Evolutionary conservation across 2,329 filamentous ascomycete genomes (phyloP).

Genomic region (Macrophomina phaseolina): DNA sequence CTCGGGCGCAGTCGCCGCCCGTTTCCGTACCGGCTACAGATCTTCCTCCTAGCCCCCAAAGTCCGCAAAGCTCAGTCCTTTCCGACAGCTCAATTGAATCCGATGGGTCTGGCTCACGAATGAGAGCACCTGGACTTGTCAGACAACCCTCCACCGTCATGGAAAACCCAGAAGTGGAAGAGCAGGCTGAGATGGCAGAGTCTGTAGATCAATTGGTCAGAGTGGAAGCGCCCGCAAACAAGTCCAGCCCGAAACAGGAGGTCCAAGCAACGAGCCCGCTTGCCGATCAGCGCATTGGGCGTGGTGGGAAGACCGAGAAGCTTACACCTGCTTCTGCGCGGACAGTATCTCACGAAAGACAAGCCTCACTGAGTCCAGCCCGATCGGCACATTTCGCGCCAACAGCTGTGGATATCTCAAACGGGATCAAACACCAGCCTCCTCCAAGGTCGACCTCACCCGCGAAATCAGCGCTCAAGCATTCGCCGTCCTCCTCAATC

Average conservation of each 20-base stretch:
- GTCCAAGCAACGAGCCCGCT: conserved; percentile 1
- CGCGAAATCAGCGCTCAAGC: conserved; percentile 77
- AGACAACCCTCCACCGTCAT: conserved; percentile 55
- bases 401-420: conserved; percentile 56
- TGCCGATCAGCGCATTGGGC: conserved; percentile 33
- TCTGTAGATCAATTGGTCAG: not conserved
- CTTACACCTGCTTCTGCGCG: conserved; percentile 7
- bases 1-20: not conserved
- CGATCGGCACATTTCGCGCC: conserved; percentile 71
- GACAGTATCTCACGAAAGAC: conserved; percentile 34
- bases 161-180: conserved; percentile 55
- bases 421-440: conserved; percentile 69
- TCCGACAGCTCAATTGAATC: conserved; percentile 17
- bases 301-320: not conserved
- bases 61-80: conserved; percentile 20
- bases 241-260: conserved; percentile 8
- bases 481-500: conserved; percentile 60
- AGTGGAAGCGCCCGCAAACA: conserved; percentile 29
- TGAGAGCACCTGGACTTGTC: conserved; percentile 7
- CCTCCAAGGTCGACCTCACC: conserved; percentile 75
- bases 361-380: conserved; percentile 63
- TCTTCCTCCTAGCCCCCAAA: conserved; percentile 23
- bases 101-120: not conserved
- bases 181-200: conserved; percentile 34
- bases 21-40: not conserved